Percentiles rank a stretch among this genome's conserved stretches.
These are phyloP conservation scores for Herpotrichia juniperi DNA, from an alignment of 2,329 filamentous ascomycete genomes.

Conservation along the genomic window DNA sequence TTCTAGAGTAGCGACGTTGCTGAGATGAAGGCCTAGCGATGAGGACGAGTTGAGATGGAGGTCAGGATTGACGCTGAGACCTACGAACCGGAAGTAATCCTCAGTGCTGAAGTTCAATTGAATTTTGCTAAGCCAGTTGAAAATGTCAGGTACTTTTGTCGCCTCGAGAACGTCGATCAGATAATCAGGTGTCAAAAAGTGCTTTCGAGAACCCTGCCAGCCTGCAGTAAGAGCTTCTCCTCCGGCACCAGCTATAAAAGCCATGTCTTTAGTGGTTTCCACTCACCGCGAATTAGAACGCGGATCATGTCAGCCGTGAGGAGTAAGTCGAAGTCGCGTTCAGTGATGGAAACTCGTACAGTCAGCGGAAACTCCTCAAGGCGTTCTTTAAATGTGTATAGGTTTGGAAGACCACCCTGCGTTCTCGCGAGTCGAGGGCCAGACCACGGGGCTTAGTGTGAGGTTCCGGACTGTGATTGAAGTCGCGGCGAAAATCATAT, in stretches of 20 bases:
- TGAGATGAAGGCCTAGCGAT: background rate
- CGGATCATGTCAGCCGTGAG: background rate
- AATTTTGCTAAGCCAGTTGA: background rate
- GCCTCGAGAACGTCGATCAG: background rate
- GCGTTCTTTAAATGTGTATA: background rate
- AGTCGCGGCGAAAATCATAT: constrained; percentile 2
- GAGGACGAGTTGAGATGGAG: background rate
- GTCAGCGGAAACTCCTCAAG: constrained; percentile 1
- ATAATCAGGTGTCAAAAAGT: background rate
- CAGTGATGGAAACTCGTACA: background rate
- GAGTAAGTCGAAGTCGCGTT: background rate
- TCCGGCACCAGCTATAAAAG: background rate
- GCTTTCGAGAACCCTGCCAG: background rate
- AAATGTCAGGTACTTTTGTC: background rate
- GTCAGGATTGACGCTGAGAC: background rate
- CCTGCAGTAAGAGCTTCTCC: background rate
- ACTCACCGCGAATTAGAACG: background rate
- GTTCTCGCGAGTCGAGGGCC: background rate
- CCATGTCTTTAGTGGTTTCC: background rate
- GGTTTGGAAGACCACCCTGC: background rate
- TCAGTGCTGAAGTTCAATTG: background rate
- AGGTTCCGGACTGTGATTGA: background rate
- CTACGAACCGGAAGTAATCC: background rate
- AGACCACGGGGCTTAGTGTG: background rate
- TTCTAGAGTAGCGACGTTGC: background rate